Evolutionary conservation across 495 filamentous ascomycete species (phyloP).

Genomic region (Daldinia childiae): DNA sequence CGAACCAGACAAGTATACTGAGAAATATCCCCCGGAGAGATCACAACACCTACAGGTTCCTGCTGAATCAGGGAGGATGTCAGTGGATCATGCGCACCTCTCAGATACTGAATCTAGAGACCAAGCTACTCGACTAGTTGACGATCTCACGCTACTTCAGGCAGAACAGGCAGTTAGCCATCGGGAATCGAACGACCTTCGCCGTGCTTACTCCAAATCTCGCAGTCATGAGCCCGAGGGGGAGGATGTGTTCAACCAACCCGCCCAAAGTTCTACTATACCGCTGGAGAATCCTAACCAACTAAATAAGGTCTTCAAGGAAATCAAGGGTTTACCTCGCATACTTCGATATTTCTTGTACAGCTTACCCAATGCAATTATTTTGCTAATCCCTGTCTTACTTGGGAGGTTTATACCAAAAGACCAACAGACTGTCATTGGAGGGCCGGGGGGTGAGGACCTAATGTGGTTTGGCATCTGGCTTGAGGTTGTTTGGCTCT

Average conservation of each 20-base stretch:
- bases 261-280: slow-evolving; percentile 60
- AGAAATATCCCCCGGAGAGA: slow-evolving; percentile 37
- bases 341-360: slow-evolving; percentile 88
- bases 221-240: slow-evolving; percentile 58
- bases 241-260: slow-evolving; percentile 85
- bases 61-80: slow-evolving; percentile 16
- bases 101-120: slow-evolving; percentile 58
- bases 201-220: slow-evolving; percentile 49
- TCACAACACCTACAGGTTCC: slow-evolving; percentile 36
- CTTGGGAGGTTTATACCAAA: slow-evolving; percentile 73
- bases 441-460: slow-evolving; percentile 77
- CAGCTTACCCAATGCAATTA: slow-evolving; percentile 75
- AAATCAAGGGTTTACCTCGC: slow-evolving; percentile 76
- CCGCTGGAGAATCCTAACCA: slow-evolving; percentile 55
- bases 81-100: slow-evolving; percentile 18
- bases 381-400: slow-evolving; percentile 84
- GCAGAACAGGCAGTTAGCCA: slow-evolving; percentile 78
- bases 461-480: slow-evolving; percentile 94
- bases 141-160: slow-evolving; percentile 85
- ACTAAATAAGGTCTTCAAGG: slow-evolving; percentile 57
- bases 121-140: slow-evolving; percentile 75
- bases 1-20: slow-evolving; percentile 33
- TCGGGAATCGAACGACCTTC: slow-evolving; percentile 53
- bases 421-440: slow-evolving; percentile 51
- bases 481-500: slow-evolving; percentile 93